Base-by-base conservation (phyloP, 169 alveolate species). In the Eimeria acervulina region DNA sequence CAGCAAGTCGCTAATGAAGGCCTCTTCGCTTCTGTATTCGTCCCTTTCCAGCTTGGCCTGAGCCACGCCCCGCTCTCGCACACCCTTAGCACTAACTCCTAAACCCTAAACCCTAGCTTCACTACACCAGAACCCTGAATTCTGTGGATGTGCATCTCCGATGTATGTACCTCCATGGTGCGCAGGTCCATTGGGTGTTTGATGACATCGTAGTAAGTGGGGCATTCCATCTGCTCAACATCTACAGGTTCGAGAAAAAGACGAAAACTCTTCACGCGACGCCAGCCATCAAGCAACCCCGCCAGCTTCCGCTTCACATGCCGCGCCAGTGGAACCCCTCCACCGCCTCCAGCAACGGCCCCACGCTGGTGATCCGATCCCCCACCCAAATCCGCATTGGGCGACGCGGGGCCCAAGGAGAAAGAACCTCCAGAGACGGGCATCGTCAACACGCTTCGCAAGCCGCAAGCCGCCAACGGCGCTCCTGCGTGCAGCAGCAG, bases 231-330 rank as follows among this genome's bases (percentile, higher is more conserved):
- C 21, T 76, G 94, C 31, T 78, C 96, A 10, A 68, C 89, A 38
- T 93, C 96, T 0, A 93, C 96, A 31, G 96, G 96, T 66, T 80
- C 94, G n/a, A 93, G 94, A 36, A 93, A 93, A 31, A 93, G 94
- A 21, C 89, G 96, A 47, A 93, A 93, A 36, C 80, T 28, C 91
- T 61, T 80, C 36, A 68, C 63, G 36, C 94, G 85, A 4, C 96
- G 59, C 88, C 96, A 93, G 52, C 91, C 96, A 44, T 93, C 96
- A 15, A 93, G 63, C n/a, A 93, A 55, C 36, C 94, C 94, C 23
- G 96, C 96, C 47, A 93, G 78, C 63, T 83, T 80, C 89, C 96
- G 52, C 89, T 83, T 80, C 80, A 93, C 78, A 59, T 93, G 96
- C 74, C 96, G 85, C 8, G 96, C 94, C 1, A 93, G 94, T 21